Conservation (phyloP, 2,329 filamentous ascomycete genomes). For the Elsinoe australis region DNA sequence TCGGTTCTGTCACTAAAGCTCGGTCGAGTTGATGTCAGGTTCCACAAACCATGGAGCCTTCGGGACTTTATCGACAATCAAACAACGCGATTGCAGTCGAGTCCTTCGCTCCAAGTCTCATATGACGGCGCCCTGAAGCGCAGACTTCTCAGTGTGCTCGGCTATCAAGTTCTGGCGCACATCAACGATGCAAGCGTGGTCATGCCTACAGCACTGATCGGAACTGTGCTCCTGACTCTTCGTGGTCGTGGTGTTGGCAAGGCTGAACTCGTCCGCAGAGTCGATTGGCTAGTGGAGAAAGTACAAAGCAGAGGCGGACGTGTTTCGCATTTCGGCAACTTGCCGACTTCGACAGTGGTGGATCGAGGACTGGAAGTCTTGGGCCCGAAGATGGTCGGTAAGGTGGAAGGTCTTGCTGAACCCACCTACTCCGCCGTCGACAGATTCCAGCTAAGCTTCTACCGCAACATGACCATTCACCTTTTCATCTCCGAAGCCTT, state of each 20-base stretch:
- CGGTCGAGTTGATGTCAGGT: slow-evolving; percentile 87
- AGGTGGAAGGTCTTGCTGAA: slow-evolving; percentile 71
- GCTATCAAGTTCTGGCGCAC: slow-evolving; percentile 85
- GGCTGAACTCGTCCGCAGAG: slow-evolving; percentile 71
- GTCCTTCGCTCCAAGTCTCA: slow-evolving; percentile 30
- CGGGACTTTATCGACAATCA: slow-evolving; percentile 74
- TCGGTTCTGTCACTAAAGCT: slow-evolving; percentile 83
- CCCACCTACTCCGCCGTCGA: slow-evolving; percentile 93
- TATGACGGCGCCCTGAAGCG: slow-evolving; percentile 47
- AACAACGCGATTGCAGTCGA: slow-evolving; percentile 46
- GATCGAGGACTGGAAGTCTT: slow-evolving; percentile 86
- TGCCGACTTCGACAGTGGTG: slow-evolving; percentile 72
- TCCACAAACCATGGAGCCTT: slow-evolving; percentile 93
- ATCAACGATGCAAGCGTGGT: slow-evolving; percentile 96
- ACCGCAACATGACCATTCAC: slow-evolving; percentile 98
- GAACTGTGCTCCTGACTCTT: slow-evolving; percentile 84
- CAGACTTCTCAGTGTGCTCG: slow-evolving; percentile 73
- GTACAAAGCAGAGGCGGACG: slow-evolving; percentile 80
- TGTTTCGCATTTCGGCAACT: slow-evolving; percentile 84
- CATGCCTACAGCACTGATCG: slow-evolving; percentile 95
- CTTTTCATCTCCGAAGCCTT: slow-evolving; percentile 91
- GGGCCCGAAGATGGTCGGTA: slow-evolving; percentile 78
- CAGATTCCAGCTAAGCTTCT: slow-evolving; percentile 91
- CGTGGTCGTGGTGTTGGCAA: slow-evolving; percentile 87
- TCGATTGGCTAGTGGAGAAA: slow-evolving; percentile 81